Percentiles rank a stretch among this genome's conserved stretches.
Conservation (phyloP, 768 basidiomycete species). For the Lanmaoa pseudosensibilis region DNA sequence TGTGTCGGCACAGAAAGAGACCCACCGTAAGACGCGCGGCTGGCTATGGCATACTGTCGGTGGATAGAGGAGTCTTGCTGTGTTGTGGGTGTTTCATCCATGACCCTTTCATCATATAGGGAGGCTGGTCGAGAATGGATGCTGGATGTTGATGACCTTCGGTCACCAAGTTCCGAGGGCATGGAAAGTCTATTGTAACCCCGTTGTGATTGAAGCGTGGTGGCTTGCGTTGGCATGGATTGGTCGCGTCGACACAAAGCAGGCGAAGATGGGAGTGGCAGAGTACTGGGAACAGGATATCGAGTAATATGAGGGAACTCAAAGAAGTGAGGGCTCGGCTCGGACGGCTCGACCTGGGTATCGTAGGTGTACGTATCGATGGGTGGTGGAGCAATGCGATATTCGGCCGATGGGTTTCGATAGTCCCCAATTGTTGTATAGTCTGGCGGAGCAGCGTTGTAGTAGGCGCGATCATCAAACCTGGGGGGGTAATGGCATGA, state of each 20-base stretch:
- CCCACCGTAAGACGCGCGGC: neutral
- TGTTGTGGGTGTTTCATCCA: constrained; percentile 4
- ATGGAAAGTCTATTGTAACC: constrained; percentile 12
- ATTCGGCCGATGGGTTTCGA: constrained; percentile 15
- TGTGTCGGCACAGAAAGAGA: constrained; percentile 5
- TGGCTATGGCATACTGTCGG: neutral
- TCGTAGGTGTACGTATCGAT: constrained; percentile 13
- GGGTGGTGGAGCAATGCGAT: constrained; percentile 9
- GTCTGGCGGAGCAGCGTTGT: constrained; percentile 11
- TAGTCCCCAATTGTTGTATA: constrained; percentile 16
- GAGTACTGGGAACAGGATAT: constrained; percentile 26
- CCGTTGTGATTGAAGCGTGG: constrained; percentile 11
- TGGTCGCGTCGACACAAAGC: constrained; percentile 4
- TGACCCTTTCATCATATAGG: constrained; percentile 2
- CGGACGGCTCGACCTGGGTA: constrained; percentile 12
- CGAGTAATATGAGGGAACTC: constrained; percentile 30
- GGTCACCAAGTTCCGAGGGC: constrained; percentile 6
- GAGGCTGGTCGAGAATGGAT: constrained; percentile 12
- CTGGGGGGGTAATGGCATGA: constrained; percentile 3
- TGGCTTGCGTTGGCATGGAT: constrained; percentile 1
- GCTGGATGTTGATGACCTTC: constrained; percentile 11
- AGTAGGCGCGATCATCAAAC: constrained; percentile 10
- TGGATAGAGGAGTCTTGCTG: neutral
- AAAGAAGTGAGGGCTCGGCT: constrained; percentile 23
- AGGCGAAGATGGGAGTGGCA: constrained; percentile 11